phyloP scores from a whole-genome alignment of 306 rosid species.

The Vigna nakashimae region DNA sequence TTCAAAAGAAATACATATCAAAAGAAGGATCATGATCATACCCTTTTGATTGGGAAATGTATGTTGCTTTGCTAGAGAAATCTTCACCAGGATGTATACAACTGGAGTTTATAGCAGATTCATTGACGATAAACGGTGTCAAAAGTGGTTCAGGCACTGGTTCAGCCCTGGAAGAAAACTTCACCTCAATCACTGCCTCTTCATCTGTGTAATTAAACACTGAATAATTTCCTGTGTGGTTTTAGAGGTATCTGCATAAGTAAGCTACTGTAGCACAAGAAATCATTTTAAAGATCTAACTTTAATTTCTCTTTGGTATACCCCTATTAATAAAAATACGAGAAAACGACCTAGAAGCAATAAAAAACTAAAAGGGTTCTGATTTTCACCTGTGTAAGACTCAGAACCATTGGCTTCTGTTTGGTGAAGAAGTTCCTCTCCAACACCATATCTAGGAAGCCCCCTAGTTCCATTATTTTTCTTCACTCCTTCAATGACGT shows the following conservation, averaged over 20 bases:
- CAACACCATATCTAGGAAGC: not conserved
- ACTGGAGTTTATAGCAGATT: not conserved
- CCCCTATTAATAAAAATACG: not conserved
- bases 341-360: not conserved
- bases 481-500: no score
- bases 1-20: not conserved
- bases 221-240: slow-evolving; percentile 46
- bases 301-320: not conserved
- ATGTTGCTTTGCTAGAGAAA: slow-evolving; percentile 39
- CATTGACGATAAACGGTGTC: not conserved
- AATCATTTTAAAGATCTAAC: not conserved
- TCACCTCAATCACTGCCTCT: not conserved
- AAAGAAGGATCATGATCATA: slow-evolving; percentile 41
- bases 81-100: slow-evolving; percentile 37
- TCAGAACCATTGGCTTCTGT: not conserved
- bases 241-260: slow-evolving; percentile 25
- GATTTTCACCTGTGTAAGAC: slow-evolving; percentile 19
- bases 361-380: not conserved
- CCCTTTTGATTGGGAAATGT: slow-evolving; percentile 53
- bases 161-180: not conserved
- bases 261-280: slow-evolving; percentile 29
- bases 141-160: not conserved
- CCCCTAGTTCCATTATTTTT: not conserved
- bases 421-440: not conserved
- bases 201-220: slow-evolving; percentile 49